These are phyloP conservation scores for Syncephalastrum sp. DNA, from an alignment of 371 early-diverging fungal genomes.

Conservation along the genomic window DNA sequence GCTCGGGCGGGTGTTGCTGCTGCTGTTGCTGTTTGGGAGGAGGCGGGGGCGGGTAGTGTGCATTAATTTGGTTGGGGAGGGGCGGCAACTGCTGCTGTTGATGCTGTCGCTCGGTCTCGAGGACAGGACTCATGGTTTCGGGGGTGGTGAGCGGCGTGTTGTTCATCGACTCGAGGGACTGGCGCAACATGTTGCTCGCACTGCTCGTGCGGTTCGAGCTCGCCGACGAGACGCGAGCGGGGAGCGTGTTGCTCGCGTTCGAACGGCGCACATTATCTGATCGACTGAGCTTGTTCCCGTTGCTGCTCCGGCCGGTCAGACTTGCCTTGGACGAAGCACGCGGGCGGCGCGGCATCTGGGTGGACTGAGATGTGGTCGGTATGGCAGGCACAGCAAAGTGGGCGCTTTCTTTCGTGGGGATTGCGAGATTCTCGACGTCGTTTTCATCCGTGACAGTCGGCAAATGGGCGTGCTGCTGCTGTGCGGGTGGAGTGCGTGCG, in stretches of 20 bases:
- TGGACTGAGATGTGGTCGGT: background rate
- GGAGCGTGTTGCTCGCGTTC: too few relatives aligned
- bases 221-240: too few relatives aligned
- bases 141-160: slow-evolving; percentile 17
- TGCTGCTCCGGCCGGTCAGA: background rate
- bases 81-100: background rate
- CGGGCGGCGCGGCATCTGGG: too few relatives aligned
- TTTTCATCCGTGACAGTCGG: background rate
- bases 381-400: background rate
- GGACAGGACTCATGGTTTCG: slow-evolving; percentile 20
- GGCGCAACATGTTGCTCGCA: slow-evolving; percentile 4
- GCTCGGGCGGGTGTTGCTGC: background rate
- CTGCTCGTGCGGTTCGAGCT: too few relatives aligned
- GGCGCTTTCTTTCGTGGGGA: slow-evolving; percentile 2
- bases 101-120: slow-evolving; percentile 4
- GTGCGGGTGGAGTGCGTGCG: background rate
- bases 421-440: slow-evolving; percentile 6
- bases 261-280: background rate
- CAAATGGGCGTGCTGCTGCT: background rate
- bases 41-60: background rate
- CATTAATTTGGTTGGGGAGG: background rate
- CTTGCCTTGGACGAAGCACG: too few relatives aligned
- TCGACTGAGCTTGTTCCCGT: background rate
- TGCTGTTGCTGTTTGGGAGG: slow-evolving; percentile 2
- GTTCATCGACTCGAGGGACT: slow-evolving; percentile 20